Evolutionary conservation across 1,284 basidiomycete species (phyloP), one percentile per base, ranked within the genome.

Genomic region (Moniliella sp.): DNA sequence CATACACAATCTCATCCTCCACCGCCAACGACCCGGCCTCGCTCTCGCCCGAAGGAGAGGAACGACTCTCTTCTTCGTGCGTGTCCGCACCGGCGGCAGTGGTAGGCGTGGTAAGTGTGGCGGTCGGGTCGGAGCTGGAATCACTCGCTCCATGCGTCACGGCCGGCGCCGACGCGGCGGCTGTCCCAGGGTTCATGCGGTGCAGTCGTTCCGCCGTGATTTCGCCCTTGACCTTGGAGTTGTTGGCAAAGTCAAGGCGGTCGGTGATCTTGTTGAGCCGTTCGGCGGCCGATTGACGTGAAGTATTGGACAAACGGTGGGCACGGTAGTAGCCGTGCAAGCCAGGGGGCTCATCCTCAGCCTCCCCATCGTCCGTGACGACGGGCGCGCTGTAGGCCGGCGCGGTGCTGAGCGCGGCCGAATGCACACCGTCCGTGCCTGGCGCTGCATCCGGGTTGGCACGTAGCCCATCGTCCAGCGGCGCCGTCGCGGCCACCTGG

Each of bases 201-300:
- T n/a, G n/a, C 28, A 40, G 23, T 28, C 38, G 36, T 15, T 43
- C 34, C 5, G 45, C 31, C 12, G 25, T 32, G 34, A 58, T 48
- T 34, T 54, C 44, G 31, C 54, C 54, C 28, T 46, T 46, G 5
- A 57, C 53, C 13, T 48, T 50, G n/a, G 47, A 53, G 35, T 48
- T 43, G 39, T 58, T 58, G 31, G 55, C 55, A 33, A 58, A 58
- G 32, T 57, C 49, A 12, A 58, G 45, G 31, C 46, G 41, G 21
- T 43, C 45, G 25, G 53, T 55, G 28, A 58, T 58, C 10, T 40
- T 36, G 18, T 32, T 45, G 10, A 58, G 37, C 1, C 48, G 35
- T 21, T 50, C 48, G 12, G 50, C 45, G 3, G 45, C 48, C n/a
- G 46, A 48, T 2, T 39, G 38, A 9, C 36, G 40, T 7, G 51